Evolutionary conservation across 2,329 filamentous ascomycete species (phyloP).

Genomic region (Alternaria panax): DNA sequence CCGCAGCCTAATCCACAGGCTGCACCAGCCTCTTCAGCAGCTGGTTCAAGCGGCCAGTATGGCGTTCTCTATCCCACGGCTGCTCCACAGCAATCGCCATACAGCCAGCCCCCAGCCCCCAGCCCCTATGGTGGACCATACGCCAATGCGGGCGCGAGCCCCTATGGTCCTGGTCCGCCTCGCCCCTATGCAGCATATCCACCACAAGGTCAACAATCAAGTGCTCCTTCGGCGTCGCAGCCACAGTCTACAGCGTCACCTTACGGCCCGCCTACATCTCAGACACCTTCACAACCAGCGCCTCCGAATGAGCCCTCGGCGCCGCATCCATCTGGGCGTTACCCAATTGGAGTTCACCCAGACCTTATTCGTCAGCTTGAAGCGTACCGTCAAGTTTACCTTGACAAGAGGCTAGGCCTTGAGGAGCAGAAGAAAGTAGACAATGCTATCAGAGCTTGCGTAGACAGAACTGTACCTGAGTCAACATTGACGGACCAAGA

Average conservation of each 20-base stretch:
- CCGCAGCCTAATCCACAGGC: slow-evolving; percentile 35
- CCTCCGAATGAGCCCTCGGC: slow-evolving; percentile 12
- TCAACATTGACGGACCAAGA: slow-evolving; percentile 36
- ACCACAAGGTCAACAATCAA: slow-evolving; percentile 28
- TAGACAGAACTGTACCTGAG: slow-evolving; percentile 35
- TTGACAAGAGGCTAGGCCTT: slow-evolving; percentile 31
- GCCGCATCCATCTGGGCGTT: slow-evolving; percentile 39
- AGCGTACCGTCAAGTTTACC: slow-evolving; percentile 43
- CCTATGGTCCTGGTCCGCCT: slow-evolving; percentile 34
- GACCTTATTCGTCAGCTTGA: slow-evolving; percentile 45
- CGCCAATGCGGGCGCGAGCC: slow-evolving; percentile 37
- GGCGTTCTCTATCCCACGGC: slow-evolving; percentile 45
- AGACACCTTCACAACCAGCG: slow-evolving; percentile 13
- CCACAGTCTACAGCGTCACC: slow-evolving; percentile 18
- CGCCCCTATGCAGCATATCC: slow-evolving; percentile 42
- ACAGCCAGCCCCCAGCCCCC: slow-evolving; percentile 29
- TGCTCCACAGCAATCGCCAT: slow-evolving; percentile 32
- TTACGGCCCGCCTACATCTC: slow-evolving; percentile 18
- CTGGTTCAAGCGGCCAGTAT: slow-evolving; percentile 41
- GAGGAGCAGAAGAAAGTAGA: slow-evolving; percentile 42
- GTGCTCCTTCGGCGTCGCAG: slow-evolving; percentile 20
- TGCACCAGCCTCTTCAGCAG: slow-evolving; percentile 31
- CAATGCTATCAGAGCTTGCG: slow-evolving; percentile 44
- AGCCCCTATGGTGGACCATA: slow-evolving; percentile 42
- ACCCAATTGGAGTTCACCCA: slow-evolving; percentile 37